Percentiles rank a stretch among this genome's conserved stretches.
These are phyloP conservation scores for Saccharomyces kudriavzevii DNA, from an alignment of 805 yeast genomes.

Conservation along the genomic window DNA sequence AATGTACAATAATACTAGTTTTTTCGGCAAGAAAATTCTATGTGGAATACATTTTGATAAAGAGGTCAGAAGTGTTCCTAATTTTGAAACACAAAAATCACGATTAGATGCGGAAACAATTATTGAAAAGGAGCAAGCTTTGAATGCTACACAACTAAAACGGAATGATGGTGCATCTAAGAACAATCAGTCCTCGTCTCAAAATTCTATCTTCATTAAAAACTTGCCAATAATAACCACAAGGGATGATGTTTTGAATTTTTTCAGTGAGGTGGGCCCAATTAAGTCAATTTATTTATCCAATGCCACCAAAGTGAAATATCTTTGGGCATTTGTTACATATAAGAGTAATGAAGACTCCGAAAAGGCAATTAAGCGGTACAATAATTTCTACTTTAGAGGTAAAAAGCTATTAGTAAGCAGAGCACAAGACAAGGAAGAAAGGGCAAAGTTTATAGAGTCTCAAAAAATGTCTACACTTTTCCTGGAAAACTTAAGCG, in stretches of 20 bases:
- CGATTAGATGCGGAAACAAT: conserved; percentile 11
- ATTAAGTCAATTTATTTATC: conserved; percentile 24
- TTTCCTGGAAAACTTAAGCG: conserved; percentile 22
- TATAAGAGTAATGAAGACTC: conserved; percentile 33
- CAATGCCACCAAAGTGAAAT: conserved; percentile 13
- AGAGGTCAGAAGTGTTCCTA: conserved; percentile 20
- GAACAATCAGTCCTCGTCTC: background rate
- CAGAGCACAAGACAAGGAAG: conserved; percentile 16
- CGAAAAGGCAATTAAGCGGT: conserved; percentile 28
- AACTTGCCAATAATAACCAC: conserved; percentile 19
- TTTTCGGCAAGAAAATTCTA: conserved; percentile 27
- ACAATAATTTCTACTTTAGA: conserved; percentile 25
- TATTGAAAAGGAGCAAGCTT: conserved; percentile 5
- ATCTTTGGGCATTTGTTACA: conserved; percentile 34
- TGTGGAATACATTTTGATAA: conserved; percentile 35
- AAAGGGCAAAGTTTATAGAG: conserved; percentile 1
- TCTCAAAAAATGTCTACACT: conserved; percentile 7
- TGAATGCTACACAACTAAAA: conserved; percentile 3
- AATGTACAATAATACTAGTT: conserved; percentile 21
- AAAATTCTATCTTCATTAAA: conserved; percentile 17
- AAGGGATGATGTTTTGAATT: conserved; percentile 17
- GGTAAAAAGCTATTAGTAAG: conserved; percentile 22
- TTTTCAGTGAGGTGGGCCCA: conserved; percentile 24
- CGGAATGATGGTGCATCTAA: background rate
- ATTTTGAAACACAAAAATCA: conserved; percentile 17